Conservation (phyloP, 495 filamentous ascomycete genomes). For the Penicillium simplicissimum region DNA sequence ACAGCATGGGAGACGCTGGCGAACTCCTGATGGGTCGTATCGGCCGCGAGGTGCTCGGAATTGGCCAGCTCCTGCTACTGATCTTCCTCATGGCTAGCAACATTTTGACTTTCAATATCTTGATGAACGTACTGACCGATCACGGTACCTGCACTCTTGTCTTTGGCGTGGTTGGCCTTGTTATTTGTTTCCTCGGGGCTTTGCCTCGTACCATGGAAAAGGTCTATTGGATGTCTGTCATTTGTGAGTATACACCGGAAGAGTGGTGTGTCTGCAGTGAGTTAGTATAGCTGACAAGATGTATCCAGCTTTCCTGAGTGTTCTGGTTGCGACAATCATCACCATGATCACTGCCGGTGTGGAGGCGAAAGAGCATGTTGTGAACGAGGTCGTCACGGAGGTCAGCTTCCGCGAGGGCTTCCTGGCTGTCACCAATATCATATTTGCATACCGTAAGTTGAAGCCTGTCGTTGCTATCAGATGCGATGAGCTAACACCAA, state of each 20-base stretch:
- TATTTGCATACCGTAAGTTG: slow-evolving; percentile 45
- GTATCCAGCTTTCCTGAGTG: slow-evolving; percentile 55
- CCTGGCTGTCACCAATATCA: slow-evolving; percentile 38
- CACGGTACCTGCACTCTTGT: slow-evolving; percentile 67
- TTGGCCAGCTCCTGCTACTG: slow-evolving; percentile 64
- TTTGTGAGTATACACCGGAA: slow-evolving; percentile 35
- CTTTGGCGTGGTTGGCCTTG: slow-evolving; percentile 63
- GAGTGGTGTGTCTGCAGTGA: not conserved
- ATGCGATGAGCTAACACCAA: slow-evolving; percentile 13
- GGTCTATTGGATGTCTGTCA: slow-evolving; percentile 60
- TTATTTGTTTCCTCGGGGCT: slow-evolving; percentile 62
- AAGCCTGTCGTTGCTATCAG: no score
- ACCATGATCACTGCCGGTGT: slow-evolving; percentile 68
- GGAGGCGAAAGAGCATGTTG: slow-evolving; percentile 26
- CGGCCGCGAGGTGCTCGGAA: slow-evolving; percentile 63
- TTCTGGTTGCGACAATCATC: slow-evolving; percentile 65
- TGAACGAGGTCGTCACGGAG: slow-evolving; percentile 19
- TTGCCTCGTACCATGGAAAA: slow-evolving; percentile 65
- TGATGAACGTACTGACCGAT: slow-evolving; percentile 63
- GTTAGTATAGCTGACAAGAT: not conserved
- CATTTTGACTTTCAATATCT: slow-evolving; percentile 64
- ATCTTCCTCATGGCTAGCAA: slow-evolving; percentile 76
- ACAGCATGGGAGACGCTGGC: slow-evolving; percentile 71
- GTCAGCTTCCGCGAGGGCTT: slow-evolving; percentile 33
- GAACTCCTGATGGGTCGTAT: slow-evolving; percentile 62